These are phyloP conservation scores for Solanum etuberosum DNA, from an alignment of 257 asterid genomes.

Conservation along the genomic window DNA sequence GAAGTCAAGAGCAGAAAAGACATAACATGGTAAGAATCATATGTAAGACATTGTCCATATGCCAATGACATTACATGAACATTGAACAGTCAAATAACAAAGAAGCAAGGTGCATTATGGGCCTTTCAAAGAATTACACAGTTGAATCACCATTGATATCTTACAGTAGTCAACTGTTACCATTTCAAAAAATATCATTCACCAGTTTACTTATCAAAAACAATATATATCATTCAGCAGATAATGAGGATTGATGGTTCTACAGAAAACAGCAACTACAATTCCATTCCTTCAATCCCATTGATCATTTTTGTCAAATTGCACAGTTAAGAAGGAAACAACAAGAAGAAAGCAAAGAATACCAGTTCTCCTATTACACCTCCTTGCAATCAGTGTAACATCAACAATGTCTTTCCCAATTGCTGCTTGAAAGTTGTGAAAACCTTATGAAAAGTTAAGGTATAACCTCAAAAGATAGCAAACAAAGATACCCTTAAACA, in stretches of 20 bases:
- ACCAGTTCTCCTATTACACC: constrained; percentile 94
- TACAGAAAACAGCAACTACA: background rate
- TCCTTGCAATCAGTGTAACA: constrained; percentile 74
- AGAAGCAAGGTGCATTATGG: background rate
- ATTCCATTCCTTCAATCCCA: background rate
- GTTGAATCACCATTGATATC: background rate
- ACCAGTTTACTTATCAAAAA: background rate
- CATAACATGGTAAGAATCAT: background rate
- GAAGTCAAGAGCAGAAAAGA: background rate
- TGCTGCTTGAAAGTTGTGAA: constrained; percentile 57
- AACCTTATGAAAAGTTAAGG: constrained; percentile 80
- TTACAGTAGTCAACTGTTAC: background rate
- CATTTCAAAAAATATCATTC: background rate
- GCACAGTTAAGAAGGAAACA: background rate
- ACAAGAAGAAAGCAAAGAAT: background rate
- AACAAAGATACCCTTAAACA: background rate
- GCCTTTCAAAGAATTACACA: background rate
- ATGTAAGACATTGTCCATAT: background rate
- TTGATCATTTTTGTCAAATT: background rate
- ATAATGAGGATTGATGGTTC: background rate
- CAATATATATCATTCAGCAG: background rate
- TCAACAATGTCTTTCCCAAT: constrained; percentile 53
- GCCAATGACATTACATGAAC: background rate
- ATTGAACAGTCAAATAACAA: background rate
- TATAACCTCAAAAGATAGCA: constrained; percentile 16